These are phyloP conservation scores for Eimeria maxima DNA, from an alignment of 169 alveolate species.

Conservation along the genomic window DNA sequence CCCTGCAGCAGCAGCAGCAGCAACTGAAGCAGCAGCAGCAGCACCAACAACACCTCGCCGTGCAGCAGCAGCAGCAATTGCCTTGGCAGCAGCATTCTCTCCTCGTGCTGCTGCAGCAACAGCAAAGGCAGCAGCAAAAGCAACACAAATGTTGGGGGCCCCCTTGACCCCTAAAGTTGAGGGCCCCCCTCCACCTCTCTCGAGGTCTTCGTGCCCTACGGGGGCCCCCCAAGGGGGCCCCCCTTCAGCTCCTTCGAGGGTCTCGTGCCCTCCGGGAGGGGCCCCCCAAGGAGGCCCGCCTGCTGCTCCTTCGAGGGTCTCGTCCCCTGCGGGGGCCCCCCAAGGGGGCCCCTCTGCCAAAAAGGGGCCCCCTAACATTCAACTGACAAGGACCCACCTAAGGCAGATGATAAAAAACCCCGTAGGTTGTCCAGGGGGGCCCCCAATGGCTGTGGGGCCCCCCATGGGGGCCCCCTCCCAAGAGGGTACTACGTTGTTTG, in stretches of 20 bases:
- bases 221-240: too few species aligned
- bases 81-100: not conserved
- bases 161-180: too few species aligned
- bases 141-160: not conserved
- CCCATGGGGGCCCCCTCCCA: not conserved
- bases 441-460: not conserved
- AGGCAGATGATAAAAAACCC: not conserved
- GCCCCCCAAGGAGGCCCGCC: not conserved
- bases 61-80: not conserved
- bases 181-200: not conserved
- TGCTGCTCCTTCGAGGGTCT: not conserved
- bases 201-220: not conserved
- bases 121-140: slow-evolving; percentile 9
- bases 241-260: too few species aligned
- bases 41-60: not conserved
- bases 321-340: not conserved
- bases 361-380: not conserved
- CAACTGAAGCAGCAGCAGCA: not conserved
- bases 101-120: slow-evolving; percentile 21
- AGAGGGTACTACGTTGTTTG: too few species aligned
- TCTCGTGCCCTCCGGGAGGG: too few species aligned
- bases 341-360: not conserved
- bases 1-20: not conserved
- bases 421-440: not conserved
- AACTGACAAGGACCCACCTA: too few species aligned